Evolutionary conservation across 768 basidiomycete genomes (phyloP).

Genomic region (Mycena amicta): DNA sequence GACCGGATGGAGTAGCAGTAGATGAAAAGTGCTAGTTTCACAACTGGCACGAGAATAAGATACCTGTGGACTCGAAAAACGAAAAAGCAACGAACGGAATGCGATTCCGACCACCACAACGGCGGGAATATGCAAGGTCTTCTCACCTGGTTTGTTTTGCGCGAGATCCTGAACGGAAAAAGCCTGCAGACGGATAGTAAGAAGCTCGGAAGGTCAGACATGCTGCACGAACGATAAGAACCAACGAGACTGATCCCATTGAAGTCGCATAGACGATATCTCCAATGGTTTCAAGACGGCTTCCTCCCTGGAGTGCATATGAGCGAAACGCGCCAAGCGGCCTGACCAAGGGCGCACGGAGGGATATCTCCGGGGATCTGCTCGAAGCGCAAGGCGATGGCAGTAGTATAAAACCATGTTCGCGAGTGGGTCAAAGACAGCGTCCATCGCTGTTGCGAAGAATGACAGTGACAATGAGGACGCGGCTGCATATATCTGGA

Average conservation of each 20-base stretch:
- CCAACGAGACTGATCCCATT: conserved; percentile 16
- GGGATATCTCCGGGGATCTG: conserved; percentile 17
- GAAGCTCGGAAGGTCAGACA: no score
- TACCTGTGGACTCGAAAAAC: no score
- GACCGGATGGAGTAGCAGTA: conserved; percentile 56
- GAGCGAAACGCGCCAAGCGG: no score
- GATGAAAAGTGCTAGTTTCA: conserved; percentile 60
- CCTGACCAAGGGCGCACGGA: no score
- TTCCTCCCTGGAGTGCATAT: conserved; percentile 44
- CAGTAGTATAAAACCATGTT: conserved; percentile 50
- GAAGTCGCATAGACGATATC: conserved; percentile 51
- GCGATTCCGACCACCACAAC: conserved; percentile 58
- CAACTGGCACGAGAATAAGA: no score
- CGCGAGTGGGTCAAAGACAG: conserved; percentile 50
- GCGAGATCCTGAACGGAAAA: conserved; percentile 37
- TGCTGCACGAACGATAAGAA: conserved; percentile 37
- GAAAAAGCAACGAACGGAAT: conserved; percentile 38
- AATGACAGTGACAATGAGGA: conserved; percentile 59
- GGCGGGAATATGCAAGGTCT: conserved; percentile 51
- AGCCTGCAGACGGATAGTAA: neutral
- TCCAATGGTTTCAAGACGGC: conserved; percentile 55
- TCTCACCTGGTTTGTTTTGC: neutral
- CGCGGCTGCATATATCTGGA: conserved; percentile 60
- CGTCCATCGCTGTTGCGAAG: conserved; percentile 62
- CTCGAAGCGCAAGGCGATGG: conserved; percentile 41